Base-by-base conservation (phyloP, 2,329 filamentous ascomycete genomes). In the Sarocladium oryzae region DNA sequence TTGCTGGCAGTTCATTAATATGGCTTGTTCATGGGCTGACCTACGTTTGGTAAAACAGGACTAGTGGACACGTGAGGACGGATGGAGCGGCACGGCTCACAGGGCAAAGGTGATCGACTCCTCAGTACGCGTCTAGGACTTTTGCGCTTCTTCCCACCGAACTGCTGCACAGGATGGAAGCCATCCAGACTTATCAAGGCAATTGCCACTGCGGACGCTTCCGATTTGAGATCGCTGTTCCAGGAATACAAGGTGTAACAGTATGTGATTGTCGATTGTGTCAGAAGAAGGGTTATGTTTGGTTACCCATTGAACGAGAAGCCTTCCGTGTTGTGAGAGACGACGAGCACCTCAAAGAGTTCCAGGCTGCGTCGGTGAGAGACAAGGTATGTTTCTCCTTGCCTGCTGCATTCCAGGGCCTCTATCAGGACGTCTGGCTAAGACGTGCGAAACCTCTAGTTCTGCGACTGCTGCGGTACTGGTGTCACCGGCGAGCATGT, bases 201-300 rank as follows among this genome's bases (percentile, higher is more conserved):
- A 63, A 65, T 51, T 66, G 63, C 51, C 61, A 65, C 52, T 65
- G 63, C 52, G 63, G 62, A 3, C 41, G 48, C 3, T 63, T 60
- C 36, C 61, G 62, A 26, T 65, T 58, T 24, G 55, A 60, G 23
- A 7, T 65, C 2, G 15, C 48, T 2, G 6, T 54, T 2, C 49
- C 56, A 1, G 41, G 54, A 3, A 54, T 54, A 20, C 50, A 32
- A 2, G 30, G 49, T 0, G 55, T 55, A 0, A 51, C 56, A 1
- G 35, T 54, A 1, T 66, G 63, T 50, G 32, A 52, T 20, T 65
- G 63, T 49, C 53, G 45, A 2, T 56, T 61, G n/a, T 66, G 63
- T 38, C 16, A 7, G 1, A 65, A 62, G 51, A 61, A 63, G 18
- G 63, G 61, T 2, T 59, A 61, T 30, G 53, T 63, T 2, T 66